These are phyloP conservation scores for Annulohypoxylon moriforme DNA, from an alignment of 495 filamentous ascomycete species.

Conservation along the genomic window DNA sequence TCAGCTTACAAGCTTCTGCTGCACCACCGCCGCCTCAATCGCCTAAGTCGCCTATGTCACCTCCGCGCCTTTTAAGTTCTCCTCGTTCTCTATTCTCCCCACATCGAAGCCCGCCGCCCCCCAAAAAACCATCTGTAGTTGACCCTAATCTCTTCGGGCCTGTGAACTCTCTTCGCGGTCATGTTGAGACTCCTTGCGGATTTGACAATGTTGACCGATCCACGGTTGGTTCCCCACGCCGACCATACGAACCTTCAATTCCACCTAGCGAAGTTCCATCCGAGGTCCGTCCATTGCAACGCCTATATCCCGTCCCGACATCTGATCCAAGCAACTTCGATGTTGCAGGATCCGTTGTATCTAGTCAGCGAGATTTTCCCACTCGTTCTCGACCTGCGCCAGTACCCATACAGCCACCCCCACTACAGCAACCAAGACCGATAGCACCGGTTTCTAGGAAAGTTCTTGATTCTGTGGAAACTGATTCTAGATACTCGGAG, in stretches of 20 bases:
- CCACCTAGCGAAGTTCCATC: slow-evolving; percentile 43
- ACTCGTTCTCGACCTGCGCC: slow-evolving; percentile 47
- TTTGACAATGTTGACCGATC: slow-evolving; percentile 53
- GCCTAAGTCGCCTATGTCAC: slow-evolving; percentile 24
- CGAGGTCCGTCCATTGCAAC: slow-evolving; percentile 50
- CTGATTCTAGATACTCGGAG: slow-evolving; percentile 42
- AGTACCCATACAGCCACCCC: slow-evolving; percentile 49
- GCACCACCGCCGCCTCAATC: slow-evolving; percentile 18
- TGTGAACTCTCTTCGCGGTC: slow-evolving; percentile 62
- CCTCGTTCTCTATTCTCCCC: slow-evolving; percentile 41
- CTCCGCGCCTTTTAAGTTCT: slow-evolving; percentile 11
- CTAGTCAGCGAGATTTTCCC: slow-evolving; percentile 46
- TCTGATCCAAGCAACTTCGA: slow-evolving; percentile 71
- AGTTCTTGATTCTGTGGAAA: slow-evolving; percentile 54
- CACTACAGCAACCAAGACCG: slow-evolving; percentile 61
- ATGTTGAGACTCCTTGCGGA: slow-evolving; percentile 63
- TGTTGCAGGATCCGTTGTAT: slow-evolving; percentile 60
- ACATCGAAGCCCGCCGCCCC: slow-evolving; percentile 37
- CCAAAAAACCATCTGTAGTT: slow-evolving; percentile 61
- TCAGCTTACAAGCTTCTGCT: slow-evolving; percentile 27
- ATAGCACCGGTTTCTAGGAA: slow-evolving; percentile 55
- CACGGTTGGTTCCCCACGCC: slow-evolving; percentile 20
- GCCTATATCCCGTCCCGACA: slow-evolving; percentile 65
- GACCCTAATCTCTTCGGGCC: slow-evolving; percentile 66
- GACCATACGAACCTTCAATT: slow-evolving; percentile 34